Evolutionary conservation across 495 filamentous ascomycete species (phyloP), one percentile per base, ranked within the genome.

Genomic region (Aspergillus sparsus): DNA sequence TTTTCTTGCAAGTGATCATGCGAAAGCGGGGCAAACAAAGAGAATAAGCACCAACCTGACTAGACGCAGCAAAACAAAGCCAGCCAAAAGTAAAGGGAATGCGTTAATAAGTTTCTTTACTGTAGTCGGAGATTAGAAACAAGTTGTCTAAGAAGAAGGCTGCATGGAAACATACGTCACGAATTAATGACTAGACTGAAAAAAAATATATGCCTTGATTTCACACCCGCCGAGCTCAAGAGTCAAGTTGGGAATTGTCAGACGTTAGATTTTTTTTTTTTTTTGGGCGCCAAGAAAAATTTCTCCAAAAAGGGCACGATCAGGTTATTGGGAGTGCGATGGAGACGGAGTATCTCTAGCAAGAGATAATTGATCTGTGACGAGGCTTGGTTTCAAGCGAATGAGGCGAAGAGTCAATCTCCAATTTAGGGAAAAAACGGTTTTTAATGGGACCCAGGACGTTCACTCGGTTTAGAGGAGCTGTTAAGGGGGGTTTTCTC

Each of bases 151-250:
- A n/a, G n/a, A n/a, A n/a, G n/a, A n/a, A n/a, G n/a, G n/a, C n/a
- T n/a, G n/a, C n/a, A n/a, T n/a, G n/a, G n/a, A 18, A 46, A 46
- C 44, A 46, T 46, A 46, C 44, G n/a, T 46, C 44, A 46, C 37
- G 21, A 46, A 21, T 9, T 47, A 21, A 8, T 8, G 15, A 18
- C 15, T 6, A 7, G 16, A 47, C 10, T 5, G n/a, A 16, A n/a
- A 21, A 21, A 16, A 21, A 21, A 21, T 16, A 47, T 18, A 47
- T 9, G 44, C n/a, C 44, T 18, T 5, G 16, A 47, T 18, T 21
- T 16, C n/a, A 15, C 9, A 21, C 15, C 21, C 21, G 21, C 21
- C 21, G 21, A 27, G 21, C 21, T 27, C 21, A 27, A 27, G 21
- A 27, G 21, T 3, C 21, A 27, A 27, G 21, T 27, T 27, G 21